Evolutionary conservation across 225 moss, liverwort and hornwort species (phyloP).

Genomic region (Physcomitrellopsis africana): DNA sequence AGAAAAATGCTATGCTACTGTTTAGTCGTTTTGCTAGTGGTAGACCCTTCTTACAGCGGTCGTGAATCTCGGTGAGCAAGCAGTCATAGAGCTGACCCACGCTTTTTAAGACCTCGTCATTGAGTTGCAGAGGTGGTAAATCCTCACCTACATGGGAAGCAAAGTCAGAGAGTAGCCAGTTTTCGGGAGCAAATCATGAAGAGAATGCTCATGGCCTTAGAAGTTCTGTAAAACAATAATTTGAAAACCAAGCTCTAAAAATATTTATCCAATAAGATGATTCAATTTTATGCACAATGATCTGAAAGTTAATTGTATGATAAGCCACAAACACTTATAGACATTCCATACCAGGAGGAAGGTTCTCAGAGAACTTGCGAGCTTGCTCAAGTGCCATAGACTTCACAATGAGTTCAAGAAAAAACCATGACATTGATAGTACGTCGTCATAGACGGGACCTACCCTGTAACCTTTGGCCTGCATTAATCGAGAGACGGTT

Average conservation of each 20-base stretch:
- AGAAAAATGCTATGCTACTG: constrained; percentile 93
- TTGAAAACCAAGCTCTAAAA: constrained; percentile 11
- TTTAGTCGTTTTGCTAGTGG: constrained; percentile 84
- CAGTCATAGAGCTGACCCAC: constrained; percentile 97
- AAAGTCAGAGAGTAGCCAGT: constrained; percentile 22
- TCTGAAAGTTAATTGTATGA: constrained; percentile 1
- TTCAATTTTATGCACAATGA: not conserved
- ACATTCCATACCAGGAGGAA: constrained; percentile 63
- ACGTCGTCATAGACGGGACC: constrained; percentile 99
- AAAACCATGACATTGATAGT: constrained; percentile 97
- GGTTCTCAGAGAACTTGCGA: constrained; percentile 79
- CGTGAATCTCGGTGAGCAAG: constrained; percentile 94
- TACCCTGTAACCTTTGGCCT: constrained; percentile 99
- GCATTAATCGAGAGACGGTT: constrained; percentile 33
- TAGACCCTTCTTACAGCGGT: constrained; percentile 93
- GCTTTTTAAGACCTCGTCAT: constrained; percentile 97
- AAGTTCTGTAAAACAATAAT: constrained; percentile 8
- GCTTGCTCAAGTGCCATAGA: constrained; percentile 99
- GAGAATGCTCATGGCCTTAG: not conserved
- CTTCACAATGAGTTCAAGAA: constrained; percentile 96
- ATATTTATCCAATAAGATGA: constrained; percentile 4
- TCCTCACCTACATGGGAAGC: constrained; percentile 72
- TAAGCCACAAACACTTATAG: constrained; percentile 11
- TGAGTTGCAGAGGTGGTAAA: constrained; percentile 89
- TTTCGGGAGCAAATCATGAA: not conserved